These are phyloP conservation scores for Cenococcum geophilum DNA, from an alignment of 495 filamentous ascomycete genomes.

Conservation along the genomic window DNA sequence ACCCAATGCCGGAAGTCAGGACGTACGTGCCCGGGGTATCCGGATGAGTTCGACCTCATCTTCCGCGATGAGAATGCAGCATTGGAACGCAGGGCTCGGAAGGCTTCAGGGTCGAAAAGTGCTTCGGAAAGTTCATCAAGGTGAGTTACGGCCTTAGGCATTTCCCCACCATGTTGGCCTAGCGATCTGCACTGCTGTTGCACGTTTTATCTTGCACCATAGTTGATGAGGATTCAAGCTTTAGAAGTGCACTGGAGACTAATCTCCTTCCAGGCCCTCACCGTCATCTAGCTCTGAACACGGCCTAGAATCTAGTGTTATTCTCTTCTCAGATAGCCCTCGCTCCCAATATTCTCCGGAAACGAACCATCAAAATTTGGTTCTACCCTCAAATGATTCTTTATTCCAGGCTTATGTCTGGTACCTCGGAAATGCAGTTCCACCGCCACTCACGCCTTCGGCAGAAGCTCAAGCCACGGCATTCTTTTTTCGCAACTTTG, in stretches of 20 bases:
- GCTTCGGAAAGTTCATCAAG: constrained; percentile 16
- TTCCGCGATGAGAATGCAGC: constrained; percentile 35
- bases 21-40: constrained; percentile 34
- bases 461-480: constrained; percentile 30
- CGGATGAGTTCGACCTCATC: constrained; percentile 37
- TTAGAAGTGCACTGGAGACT: not conserved
- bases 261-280: not conserved
- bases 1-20: constrained; percentile 31
- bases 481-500: constrained; percentile 37
- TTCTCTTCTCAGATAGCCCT: not conserved
- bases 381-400: constrained; percentile 10
- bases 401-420: constrained; percentile 21
- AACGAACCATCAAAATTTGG: not conserved
- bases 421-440: constrained; percentile 18
- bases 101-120: constrained; percentile 10
- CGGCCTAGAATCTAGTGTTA: not conserved
- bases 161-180: not conserved
- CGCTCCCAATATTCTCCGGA: not conserved
- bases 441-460: constrained; percentile 14
- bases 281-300: constrained; percentile 1
- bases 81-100: constrained; percentile 26
- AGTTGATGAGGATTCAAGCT: not conserved
- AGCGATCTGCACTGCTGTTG: not conserved
- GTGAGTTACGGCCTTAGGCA: constrained; percentile 9
- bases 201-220: not conserved